Percentiles rank a stretch among this genome's conserved stretches.
phyloP scores from a whole-genome alignment of 805 yeast genomes.

The Wickerhamiella bombiphila region DNA sequence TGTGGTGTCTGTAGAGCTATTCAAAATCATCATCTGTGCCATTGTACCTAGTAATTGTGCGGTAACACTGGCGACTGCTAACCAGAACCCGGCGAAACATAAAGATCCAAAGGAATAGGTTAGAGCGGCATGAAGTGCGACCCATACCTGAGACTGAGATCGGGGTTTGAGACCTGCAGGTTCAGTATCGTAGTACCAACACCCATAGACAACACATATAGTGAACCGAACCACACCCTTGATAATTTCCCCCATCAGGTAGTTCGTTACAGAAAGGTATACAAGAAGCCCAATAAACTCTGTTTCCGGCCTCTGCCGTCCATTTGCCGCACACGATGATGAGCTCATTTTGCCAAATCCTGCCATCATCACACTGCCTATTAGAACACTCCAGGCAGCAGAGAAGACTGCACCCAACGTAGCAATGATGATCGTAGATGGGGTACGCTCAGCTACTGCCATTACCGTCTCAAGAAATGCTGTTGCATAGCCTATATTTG shows the following conservation, averaged over 20 bases:
- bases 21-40: slow-evolving; percentile 12
- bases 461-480: slow-evolving; percentile 56
- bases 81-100: slow-evolving; percentile 68
- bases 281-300: slow-evolving; percentile 56
- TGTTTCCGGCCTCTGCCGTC: slow-evolving; percentile 23
- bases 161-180: slow-evolving; percentile 29
- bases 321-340: slow-evolving; percentile 30
- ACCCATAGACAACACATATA: slow-evolving; percentile 71
- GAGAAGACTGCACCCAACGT: slow-evolving; percentile 43
- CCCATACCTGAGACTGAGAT: slow-evolving; percentile 18
- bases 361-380: slow-evolving; percentile 55
- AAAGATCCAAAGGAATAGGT: slow-evolving; percentile 84
- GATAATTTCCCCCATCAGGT: slow-evolving; percentile 66
- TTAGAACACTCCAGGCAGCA: slow-evolving; percentile 50
- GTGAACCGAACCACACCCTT: slow-evolving; percentile 69
- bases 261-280: slow-evolving; percentile 70
- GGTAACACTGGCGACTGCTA: slow-evolving; percentile 51
- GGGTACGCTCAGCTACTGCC: slow-evolving; percentile 59
- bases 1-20: slow-evolving; percentile 4
- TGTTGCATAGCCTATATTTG: slow-evolving; percentile 60
- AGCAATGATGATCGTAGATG: slow-evolving; percentile 51
- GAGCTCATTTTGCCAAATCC: slow-evolving; percentile 58
- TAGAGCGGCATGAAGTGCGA: slow-evolving; percentile 65
- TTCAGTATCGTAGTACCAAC: slow-evolving; percentile 63
- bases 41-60: slow-evolving; percentile 10